phyloP scores from a whole-genome alignment of 495 filamentous ascomycete species.

The Thermochaetoides thermophila region DNA sequence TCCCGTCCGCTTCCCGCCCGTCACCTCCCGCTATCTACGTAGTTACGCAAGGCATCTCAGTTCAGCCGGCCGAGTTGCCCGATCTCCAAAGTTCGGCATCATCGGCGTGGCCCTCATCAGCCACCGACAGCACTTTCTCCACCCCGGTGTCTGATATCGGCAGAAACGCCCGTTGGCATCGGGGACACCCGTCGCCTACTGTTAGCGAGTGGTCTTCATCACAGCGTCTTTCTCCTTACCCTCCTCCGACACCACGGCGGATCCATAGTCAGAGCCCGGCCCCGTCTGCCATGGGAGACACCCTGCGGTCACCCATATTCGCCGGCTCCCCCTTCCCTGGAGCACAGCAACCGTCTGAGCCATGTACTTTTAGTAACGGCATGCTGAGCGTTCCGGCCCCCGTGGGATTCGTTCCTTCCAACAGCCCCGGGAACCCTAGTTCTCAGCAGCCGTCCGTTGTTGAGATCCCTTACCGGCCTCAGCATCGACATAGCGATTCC shows the following conservation, averaged over 20 bases:
- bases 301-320: conserved; percentile 9
- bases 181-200: conserved; percentile 4
- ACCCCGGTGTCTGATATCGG: conserved; percentile 29
- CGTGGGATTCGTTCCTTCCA: neutral
- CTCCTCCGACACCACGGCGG: too few species aligned
- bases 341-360: conserved; percentile 1
- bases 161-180: conserved; percentile 3
- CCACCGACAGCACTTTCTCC: conserved; percentile 34
- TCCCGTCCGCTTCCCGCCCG: conserved; percentile 7
- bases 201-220: conserved; percentile 6
- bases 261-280: too few species aligned
- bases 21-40: conserved; percentile 10
- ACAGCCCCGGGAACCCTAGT: neutral
- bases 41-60: conserved; percentile 9
- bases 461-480: conserved; percentile 11
- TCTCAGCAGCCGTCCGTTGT: too few species aligned
- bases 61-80: conserved; percentile 10
- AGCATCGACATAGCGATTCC: conserved; percentile 12
- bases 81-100: conserved; percentile 23
- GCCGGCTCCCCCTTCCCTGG: too few species aligned
- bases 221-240: conserved; percentile 14
- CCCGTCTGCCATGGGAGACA: too few species aligned
- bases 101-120: conserved; percentile 34
- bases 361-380: conserved; percentile 7
- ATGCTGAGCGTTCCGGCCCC: conserved; percentile 9